These are phyloP conservation scores for Pseudogymnoascus sp. DNA, from an alignment of 2,329 filamentous ascomycete genomes.

Conservation along the genomic window DNA sequence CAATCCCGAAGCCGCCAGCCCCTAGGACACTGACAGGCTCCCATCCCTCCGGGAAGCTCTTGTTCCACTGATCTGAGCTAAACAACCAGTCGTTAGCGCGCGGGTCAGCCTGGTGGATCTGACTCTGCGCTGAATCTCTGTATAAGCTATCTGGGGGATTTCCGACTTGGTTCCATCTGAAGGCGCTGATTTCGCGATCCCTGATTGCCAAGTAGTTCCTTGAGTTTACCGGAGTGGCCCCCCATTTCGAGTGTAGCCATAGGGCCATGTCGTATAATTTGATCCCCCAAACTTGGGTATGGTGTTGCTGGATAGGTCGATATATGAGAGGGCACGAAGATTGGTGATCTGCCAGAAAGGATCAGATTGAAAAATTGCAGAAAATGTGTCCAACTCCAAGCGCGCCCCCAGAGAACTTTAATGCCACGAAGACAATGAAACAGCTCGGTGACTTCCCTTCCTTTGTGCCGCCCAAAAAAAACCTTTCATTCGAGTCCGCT, in stretches of 20 bases:
- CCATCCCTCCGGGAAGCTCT: not conserved
- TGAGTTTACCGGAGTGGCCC: not conserved
- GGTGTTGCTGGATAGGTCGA: not conserved
- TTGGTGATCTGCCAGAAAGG: not conserved
- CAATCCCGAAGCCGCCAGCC: not conserved
- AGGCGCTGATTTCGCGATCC: not conserved
- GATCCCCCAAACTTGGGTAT: not conserved
- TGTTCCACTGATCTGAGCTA: not conserved
- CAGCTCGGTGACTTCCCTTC: not conserved
- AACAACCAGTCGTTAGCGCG: not conserved
- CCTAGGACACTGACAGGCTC: not conserved
- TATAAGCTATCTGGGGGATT: not conserved
- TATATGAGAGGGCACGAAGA: not conserved
- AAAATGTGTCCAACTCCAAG: not conserved
- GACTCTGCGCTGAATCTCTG: not conserved
- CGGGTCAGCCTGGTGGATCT: not conserved
- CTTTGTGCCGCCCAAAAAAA: not conserved
- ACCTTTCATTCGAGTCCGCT: not conserved
- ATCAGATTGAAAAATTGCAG: not conserved
- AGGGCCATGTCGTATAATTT: not conserved
- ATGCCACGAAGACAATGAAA: not conserved
- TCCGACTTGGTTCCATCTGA: not conserved
- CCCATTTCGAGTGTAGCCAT: not conserved
- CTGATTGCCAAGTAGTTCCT: not conserved
- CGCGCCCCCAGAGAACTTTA: not conserved